phyloP scores from a whole-genome alignment of 108 stramenopile species.

The Pelagomonas calceolata region DNA sequence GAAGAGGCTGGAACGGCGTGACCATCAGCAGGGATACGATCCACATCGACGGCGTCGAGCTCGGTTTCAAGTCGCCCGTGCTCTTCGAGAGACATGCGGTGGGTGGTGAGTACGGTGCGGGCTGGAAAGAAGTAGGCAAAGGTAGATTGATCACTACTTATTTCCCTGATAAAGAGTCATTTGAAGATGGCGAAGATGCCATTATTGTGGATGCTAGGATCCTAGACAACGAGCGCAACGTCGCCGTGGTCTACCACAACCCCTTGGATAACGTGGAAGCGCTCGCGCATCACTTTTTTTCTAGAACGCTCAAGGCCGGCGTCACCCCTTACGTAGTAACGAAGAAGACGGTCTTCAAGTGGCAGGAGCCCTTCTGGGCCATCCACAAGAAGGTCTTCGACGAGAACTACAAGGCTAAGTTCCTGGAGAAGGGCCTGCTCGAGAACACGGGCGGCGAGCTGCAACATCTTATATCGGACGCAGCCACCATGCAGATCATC shows the following conservation, averaged over 20 bases:
- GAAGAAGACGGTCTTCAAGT: constrained; percentile 98
- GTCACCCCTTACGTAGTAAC: constrained; percentile 93
- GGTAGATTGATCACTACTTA: constrained; percentile 82
- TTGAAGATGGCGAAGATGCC: constrained; percentile 58
- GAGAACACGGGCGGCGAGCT: constrained; percentile 76
- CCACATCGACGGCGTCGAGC: constrained; percentile 88
- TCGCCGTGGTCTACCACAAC: constrained; percentile 90
- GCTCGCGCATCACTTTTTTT: constrained; percentile 83
- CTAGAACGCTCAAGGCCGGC: constrained; percentile 67
- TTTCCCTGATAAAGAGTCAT: too few species aligned
- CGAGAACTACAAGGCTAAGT: constrained; percentile 66
- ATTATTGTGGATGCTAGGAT: constrained; percentile 84
- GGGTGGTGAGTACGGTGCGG: constrained; percentile 92
- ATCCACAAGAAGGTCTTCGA: constrained; percentile 86
- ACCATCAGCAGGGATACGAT: constrained; percentile 93
- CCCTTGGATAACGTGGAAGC: constrained; percentile 87
- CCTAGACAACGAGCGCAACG: constrained; percentile 82
- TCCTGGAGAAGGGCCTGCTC: constrained; percentile 61
- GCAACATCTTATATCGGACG: constrained; percentile 87
- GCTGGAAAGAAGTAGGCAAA: constrained; percentile 73
- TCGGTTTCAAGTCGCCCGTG: constrained; percentile 88
- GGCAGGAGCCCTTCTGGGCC: constrained; percentile 95
- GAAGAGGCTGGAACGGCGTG: constrained; percentile 90
- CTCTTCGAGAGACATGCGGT: constrained; percentile 94
- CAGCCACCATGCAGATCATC: constrained; percentile 94